Evolutionary conservation across 2,329 filamentous ascomycete species (phyloP).

Genomic region (Penicillium sp.): DNA sequence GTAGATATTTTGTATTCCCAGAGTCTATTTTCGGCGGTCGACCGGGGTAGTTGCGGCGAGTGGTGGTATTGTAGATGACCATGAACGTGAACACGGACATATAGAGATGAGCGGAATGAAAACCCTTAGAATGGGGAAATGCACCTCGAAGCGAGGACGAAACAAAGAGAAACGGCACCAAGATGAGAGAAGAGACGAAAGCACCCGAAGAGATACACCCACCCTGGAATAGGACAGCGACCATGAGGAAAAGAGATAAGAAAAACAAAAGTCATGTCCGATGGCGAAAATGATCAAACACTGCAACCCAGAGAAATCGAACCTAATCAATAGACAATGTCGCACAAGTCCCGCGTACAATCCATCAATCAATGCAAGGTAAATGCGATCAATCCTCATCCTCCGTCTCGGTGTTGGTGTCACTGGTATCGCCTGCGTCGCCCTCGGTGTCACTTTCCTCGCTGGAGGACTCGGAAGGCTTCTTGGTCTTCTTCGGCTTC

Average conservation of each 20-base stretch:
- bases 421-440: conserved; percentile 57
- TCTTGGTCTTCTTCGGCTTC: conserved; percentile 59
- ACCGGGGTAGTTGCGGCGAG: neutral
- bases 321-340: conserved; percentile 14
- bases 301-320: conserved; percentile 7
- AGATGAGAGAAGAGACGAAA: conserved; percentile 1
- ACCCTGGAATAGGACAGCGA: conserved; percentile 12
- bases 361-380: conserved; percentile 22
- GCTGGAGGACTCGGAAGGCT: conserved; percentile 57
- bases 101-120: conserved; percentile 2
- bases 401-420: conserved; percentile 72
- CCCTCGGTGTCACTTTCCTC: conserved; percentile 71
- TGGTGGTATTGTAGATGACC: conserved; percentile 3
- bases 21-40: conserved; percentile 15
- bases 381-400: conserved; percentile 62
- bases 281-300: neutral
- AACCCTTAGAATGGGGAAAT: neutral
- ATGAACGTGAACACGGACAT: neutral
- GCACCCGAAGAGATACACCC: conserved; percentile 18
- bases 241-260: conserved; percentile 4
- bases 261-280: neutral
- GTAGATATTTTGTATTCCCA: conserved; percentile 16
- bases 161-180: neutral
- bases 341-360: conserved; percentile 23
- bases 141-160: neutral